Evolutionary conservation across 164 flowering plant genomes (phyloP).

Genomic region (Vitis vinifera): ASM3070453v1 NC_081822.1:3398001-3398500

Average conservation of each 20-base stretch:
- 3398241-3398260: no score
- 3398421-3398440: slow-evolving; percentile 1
- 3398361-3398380: not conserved
- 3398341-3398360: not conserved
- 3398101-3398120: not conserved
- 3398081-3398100: slow-evolving; percentile 11
- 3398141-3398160: not conserved
- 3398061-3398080: slow-evolving; percentile 12
- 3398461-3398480: not conserved
- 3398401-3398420: not conserved
- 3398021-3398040: not conserved
- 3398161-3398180: not conserved
- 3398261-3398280: no score
- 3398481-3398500: slow-evolving; percentile 16
- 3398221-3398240: no score
- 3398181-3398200: not conserved
- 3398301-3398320: no score
- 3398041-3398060: not conserved
- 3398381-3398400: not conserved
- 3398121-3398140: not conserved
- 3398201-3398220: not conserved
- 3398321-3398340: no score
- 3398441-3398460: slow-evolving; percentile 15
- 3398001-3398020: not conserved
- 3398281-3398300: no score